phyloP scores from a whole-genome alignment of 78 protist species.

The Polysphondylium violaceum region DNA sequence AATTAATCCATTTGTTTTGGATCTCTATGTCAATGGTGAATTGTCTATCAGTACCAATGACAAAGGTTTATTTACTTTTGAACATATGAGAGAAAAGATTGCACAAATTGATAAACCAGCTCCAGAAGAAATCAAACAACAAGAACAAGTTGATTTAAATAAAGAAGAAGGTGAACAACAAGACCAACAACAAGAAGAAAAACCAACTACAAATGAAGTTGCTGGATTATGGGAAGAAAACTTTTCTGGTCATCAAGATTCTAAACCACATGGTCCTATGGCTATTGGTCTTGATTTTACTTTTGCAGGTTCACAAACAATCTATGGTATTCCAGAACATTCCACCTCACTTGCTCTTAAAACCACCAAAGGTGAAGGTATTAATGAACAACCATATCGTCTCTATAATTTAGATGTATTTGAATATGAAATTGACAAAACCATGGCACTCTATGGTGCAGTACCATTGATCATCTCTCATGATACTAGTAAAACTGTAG shows the following conservation, averaged over 20 bases:
- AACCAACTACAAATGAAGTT: background rate
- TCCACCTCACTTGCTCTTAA: constrained; percentile 84
- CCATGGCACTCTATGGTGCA: constrained; percentile 96
- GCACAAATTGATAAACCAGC: background rate
- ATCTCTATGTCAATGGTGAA: constrained; percentile 48
- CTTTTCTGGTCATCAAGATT: constrained; percentile 72
- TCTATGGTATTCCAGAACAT: constrained; percentile 97
- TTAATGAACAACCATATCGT: constrained; percentile 93
- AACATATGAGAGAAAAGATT: constrained; percentile 54
- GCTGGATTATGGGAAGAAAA: constrained; percentile 79
- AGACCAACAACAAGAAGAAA: background rate
- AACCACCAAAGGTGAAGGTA: constrained; percentile 67
- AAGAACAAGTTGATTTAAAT: constrained; percentile 1
- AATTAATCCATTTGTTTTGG: constrained; percentile 22
- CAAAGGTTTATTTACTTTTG: constrained; percentile 38
- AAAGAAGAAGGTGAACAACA: background rate
- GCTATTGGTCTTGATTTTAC: constrained; percentile 86
- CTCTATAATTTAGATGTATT: constrained; percentile 98
- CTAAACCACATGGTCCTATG: constrained; percentile 85
- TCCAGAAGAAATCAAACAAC: background rate
- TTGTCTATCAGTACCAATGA: constrained; percentile 52
- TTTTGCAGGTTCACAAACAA: constrained; percentile 78
- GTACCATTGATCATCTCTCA: constrained; percentile 96
- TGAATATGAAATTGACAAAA: constrained; percentile 93
- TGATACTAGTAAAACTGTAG: constrained; percentile 68